Conservation (phyloP, 495 filamentous ascomycete species). For the Echria macrotheca region DNA sequence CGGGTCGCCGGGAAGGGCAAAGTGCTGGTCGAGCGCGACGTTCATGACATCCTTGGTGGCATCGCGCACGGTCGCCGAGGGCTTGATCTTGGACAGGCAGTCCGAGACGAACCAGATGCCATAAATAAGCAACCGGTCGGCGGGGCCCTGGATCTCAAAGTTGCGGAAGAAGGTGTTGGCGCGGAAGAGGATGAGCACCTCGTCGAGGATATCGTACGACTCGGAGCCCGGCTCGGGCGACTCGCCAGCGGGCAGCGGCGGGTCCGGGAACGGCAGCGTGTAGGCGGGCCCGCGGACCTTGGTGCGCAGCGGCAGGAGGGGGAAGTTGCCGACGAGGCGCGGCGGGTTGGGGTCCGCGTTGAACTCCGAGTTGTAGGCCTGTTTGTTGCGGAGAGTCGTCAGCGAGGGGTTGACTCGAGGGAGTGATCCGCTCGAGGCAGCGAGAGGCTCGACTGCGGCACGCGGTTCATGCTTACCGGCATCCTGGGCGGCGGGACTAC, state of each 20-base stretch:
- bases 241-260: constrained; percentile 61
- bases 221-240: constrained; percentile 78
- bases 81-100: constrained; percentile 77
- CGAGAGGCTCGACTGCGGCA: not conserved
- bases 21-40: constrained; percentile 75
- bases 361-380: constrained; percentile 95
- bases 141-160: constrained; percentile 97
- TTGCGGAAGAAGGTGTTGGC: constrained; percentile 99
- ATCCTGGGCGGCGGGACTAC: constrained; percentile 15
- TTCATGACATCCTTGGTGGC: constrained; percentile 52
- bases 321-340: constrained; percentile 72
- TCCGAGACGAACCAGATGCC: constrained; percentile 92
- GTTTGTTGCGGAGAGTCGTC: constrained; percentile 2
- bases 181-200: constrained; percentile 86
- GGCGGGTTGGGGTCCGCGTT: constrained; percentile 59
- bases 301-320: constrained; percentile 88
- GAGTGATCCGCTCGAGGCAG: not conserved
- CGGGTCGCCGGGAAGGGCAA: constrained; percentile 91
- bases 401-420: not conserved
- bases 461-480: constrained; percentile 24
- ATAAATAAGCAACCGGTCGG: constrained; percentile 92
- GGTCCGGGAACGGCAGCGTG: constrained; percentile 55
- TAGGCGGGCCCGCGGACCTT: constrained; percentile 88
- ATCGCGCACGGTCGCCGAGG: constrained; percentile 46
- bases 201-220: constrained; percentile 91